Base-by-base conservation (phyloP, 2,329 filamentous ascomycete species). In the Fusarium virguliforme region DNA sequence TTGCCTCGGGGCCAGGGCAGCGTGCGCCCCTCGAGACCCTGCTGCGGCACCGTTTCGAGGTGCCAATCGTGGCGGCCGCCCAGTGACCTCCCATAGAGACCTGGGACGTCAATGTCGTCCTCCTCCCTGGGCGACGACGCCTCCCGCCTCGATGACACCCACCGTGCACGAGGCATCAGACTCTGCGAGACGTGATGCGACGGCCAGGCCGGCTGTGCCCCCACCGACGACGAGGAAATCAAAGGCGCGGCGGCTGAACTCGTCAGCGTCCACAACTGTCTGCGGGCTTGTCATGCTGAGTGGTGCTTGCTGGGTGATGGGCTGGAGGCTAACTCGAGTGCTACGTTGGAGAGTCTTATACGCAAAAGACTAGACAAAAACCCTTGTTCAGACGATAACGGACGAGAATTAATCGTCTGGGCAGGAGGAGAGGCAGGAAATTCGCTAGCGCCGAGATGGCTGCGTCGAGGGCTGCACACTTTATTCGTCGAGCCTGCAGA, bases 201-300 rank as follows among this genome's bases (percentile, higher is more conserved):
- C 78, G 2, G 81, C 82, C n/a, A 89, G 79, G 15, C 87, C 87
- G 13, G 86, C 85, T 7, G 85, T 88, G 7, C 87, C 87, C 37
- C 87, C 87, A 34, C 87, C 87, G 24, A 88, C 77, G 62, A 89
- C 74, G 40, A 88, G 69, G 61, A 78, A 81, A 65, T 79, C 77
- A 40, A 79, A 81, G 28, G 41, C 24, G 8, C 61, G 72, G 3
- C 61, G 60, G 15, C 61, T 62, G 55, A 81, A 81, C 12, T 70
- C 71, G 22, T 75, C 74, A 4, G 63, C 46, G 9, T 37, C 62
- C 41, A 60, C 38, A 26, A 60, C 32, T 48, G 34, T 34, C 8
- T 35, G 56, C 40, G 41, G 26, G 46, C 6, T 48, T 7, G n/a
- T 34, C 73, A 72, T 75, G 55, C 46, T 35, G 48, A 22, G 34